Evolutionary conservation across 129 eudicot genomes (phyloP), one percentile per base, ranked within the genome.

Genomic region (carrot (Daucus carota)): DNA sequence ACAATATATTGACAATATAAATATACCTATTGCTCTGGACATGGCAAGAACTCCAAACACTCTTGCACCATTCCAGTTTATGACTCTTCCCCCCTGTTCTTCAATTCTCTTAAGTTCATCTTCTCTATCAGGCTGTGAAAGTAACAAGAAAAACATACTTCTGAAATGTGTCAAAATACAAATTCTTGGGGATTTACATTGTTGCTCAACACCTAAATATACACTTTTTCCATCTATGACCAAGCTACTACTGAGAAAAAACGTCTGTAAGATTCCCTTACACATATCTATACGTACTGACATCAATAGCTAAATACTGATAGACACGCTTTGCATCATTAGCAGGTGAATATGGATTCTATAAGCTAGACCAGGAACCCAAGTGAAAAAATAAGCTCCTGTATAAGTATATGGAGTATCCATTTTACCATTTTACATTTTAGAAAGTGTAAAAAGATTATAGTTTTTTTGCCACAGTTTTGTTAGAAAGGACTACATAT

Each of bases 11-110:
- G 43, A 76, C 57, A 66, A 62, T 36, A 31, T 67, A 41, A 78
- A 81, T 46, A 79, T 83, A 90, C 96, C 96, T 77, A 90, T 90
- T 8, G 96, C 88, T 82, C 96, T 83, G 18, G 96, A 90, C 96
- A 90, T 90, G 63, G 96, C 88, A 78, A 90, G 96, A 79, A 90
- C 92, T 79, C 96, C 96, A 67, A 81, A 76, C 31, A 90, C 92
- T 74, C 96, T 70, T 73, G 88, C 90, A 74, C 96, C 96, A n/a
- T 87, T 78, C 96, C 92, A 87, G 41, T 83, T 75, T 43, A 90
- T 87, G 73, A 90, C 92, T 78, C 67, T 85, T 45, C 92, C 96
- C 10, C 88, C 92, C 67, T 75, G 85, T 75, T 73, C 77, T 85
- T 90, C 90, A 26, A 90, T 90, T 80, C 96, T 87, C 48, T 63